These are phyloP conservation scores for Calonectria montana DNA, from an alignment of 2,329 filamentous ascomycete genomes.

Conservation along the genomic window DNA sequence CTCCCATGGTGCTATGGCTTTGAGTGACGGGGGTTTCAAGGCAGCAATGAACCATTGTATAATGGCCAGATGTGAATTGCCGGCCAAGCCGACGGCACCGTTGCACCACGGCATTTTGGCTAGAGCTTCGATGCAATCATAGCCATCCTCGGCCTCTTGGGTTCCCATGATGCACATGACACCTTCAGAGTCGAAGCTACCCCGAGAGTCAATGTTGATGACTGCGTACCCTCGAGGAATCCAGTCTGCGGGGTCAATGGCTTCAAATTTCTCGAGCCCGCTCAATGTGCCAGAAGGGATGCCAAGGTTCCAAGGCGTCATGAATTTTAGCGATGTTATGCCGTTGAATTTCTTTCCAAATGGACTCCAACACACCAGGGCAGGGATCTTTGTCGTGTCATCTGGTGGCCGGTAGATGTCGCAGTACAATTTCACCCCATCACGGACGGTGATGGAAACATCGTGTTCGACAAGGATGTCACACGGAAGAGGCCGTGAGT, in stretches of 20 bases:
- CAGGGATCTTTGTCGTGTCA: neutral
- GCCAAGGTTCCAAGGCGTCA: slow-evolving; percentile 12
- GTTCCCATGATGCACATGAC: slow-evolving; percentile 7
- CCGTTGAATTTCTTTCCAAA: slow-evolving; percentile 27
- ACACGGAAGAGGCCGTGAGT: neutral
- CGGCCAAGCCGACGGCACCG: slow-evolving; percentile 15
- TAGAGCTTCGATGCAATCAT: slow-evolving; percentile 17
- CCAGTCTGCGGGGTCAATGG: slow-evolving; percentile 21
- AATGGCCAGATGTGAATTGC: slow-evolving; percentile 26
- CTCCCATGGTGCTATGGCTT: slow-evolving; percentile 29
- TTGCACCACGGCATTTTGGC: slow-evolving; percentile 21
- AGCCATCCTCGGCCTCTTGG: slow-evolving; percentile 22
- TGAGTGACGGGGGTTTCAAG: slow-evolving; percentile 2
- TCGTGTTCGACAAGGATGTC: slow-evolving; percentile 21
- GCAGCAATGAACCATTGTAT: slow-evolving; percentile 17
- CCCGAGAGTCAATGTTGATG: slow-evolving; percentile 16
- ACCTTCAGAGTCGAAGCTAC: slow-evolving; percentile 6
- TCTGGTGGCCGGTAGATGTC: slow-evolving; percentile 17
- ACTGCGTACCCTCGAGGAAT: slow-evolving; percentile 11
- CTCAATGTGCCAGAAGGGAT: neutral
- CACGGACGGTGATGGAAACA: slow-evolving; percentile 7
- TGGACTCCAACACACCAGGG: slow-evolving; percentile 19
- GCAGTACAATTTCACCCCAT: slow-evolving; percentile 12
- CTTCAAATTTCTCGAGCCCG: slow-evolving; percentile 28
- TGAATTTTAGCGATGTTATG: neutral